Percentiles rank a stretch among this genome's conserved stretches.
Evolutionary conservation across 441 rosid genomes (phyloP).

Genomic region (Kokia cookei): DNA sequence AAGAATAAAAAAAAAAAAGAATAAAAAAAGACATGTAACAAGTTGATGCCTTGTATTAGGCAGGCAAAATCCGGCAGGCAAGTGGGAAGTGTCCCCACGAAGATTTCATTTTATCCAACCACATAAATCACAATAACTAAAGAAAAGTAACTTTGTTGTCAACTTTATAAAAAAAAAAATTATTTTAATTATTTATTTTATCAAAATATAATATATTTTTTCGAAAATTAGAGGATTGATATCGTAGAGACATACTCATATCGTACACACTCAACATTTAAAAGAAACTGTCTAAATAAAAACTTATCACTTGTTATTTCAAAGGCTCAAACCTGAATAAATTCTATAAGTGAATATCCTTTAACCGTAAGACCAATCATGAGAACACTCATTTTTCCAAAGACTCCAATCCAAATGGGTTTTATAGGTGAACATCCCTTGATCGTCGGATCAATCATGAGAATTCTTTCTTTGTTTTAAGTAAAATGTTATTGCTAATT

Average conservation of each 20-base stretch:
- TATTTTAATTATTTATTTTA: no score
- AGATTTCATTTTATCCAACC: not conserved
- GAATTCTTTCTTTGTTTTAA: no score
- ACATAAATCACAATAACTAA: not conserved
- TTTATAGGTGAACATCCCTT: no score
- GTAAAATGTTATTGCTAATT: no score
- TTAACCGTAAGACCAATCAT: fast-evolving
- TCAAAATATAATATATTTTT: not conserved
- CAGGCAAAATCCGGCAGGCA: not conserved
- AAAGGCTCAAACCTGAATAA: fast-evolving
- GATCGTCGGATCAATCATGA: fast-evolving
- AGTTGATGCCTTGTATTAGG: not conserved
- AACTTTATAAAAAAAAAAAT: not conserved
- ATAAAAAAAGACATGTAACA: not conserved
- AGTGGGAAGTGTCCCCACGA: not conserved
- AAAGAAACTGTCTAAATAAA: no score
- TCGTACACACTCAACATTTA: no score
- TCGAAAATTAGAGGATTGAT: no score
- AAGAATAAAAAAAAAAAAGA: not conserved
- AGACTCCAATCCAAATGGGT: no score
- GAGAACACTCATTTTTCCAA: no score
- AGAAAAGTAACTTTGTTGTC: not conserved
- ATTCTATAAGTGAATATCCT: no score
- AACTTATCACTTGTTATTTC: fast-evolving
- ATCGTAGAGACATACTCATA: no score